Conservation (phyloP, 352 stramenopile species). For the Phytophthora tentaculata region DNA sequence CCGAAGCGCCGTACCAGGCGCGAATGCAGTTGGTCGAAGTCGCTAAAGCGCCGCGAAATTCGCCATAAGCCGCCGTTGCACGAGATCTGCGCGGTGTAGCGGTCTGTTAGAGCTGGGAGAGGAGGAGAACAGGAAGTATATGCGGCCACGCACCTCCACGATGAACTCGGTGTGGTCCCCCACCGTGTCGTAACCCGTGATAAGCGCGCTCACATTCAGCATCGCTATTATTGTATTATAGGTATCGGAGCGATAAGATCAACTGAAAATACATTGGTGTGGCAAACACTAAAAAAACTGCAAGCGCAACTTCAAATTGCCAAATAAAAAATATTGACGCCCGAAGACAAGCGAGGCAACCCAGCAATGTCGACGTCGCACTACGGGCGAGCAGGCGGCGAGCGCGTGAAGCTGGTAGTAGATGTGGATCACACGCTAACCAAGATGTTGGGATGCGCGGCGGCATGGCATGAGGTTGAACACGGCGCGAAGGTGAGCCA, state of each 20-base stretch:
- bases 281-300: not conserved
- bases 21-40: slow-evolving; percentile 89
- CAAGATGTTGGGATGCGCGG: slow-evolving; percentile 47
- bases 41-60: slow-evolving; percentile 85
- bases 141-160: slow-evolving; percentile 53
- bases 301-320: slow-evolving; percentile 39
- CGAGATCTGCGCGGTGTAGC: slow-evolving; percentile 58
- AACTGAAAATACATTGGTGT: not conserved
- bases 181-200: slow-evolving; percentile 84
- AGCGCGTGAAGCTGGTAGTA: slow-evolving; percentile 57
- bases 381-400: slow-evolving; percentile 34
- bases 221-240: no score
- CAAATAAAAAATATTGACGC: no score
- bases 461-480: slow-evolving; percentile 62
- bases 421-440: slow-evolving; percentile 75
- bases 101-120: not conserved
- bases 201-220: slow-evolving; percentile 81
- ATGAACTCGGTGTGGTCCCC: slow-evolving; percentile 89
- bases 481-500: slow-evolving; percentile 40
- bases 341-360: not conserved
- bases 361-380: slow-evolving; percentile 23
- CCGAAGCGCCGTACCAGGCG: slow-evolving; percentile 75
- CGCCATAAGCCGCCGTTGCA: slow-evolving; percentile 85
- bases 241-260: not conserved
- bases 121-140: not conserved